Base-by-base conservation (phyloP, 257 asterid genomes). In the Lantana camara region DNA sequence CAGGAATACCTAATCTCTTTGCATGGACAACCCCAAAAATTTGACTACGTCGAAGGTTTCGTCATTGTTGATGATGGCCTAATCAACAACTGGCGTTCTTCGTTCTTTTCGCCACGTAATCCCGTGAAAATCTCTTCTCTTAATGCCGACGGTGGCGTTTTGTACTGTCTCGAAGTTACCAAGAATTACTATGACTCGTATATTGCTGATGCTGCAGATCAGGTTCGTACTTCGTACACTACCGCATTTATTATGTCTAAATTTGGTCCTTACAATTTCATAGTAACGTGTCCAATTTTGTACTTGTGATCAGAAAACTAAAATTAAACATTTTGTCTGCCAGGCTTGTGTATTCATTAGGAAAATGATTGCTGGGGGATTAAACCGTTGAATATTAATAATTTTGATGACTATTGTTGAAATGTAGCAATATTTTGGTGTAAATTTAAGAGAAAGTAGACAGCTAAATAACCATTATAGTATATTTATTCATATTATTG, bases 21-120 rank as follows among this genome's bases (percentile, higher is more conserved):
- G 63, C 85, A 83, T 22, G 83, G 73, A 38, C 68, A 83, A 21
- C 30, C 70, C 10, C 63, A 70, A 8, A 86, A 77, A 59, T 82
- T 84, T 56, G 91, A 89, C 75, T 89, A 89, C 51, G 89, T 89
- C 3, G 95, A 89, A 67, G 96, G 96, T 60, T 89, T 86, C 51
- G 95, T 86, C 0, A 89, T 82, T 14, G 92, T 84, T 15, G 91
- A 86, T 34, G 90, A 86, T 62, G 92, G 96, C 0, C 84, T 86
- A 1, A 76, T 84, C 52, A 89, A 89, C 71, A 89, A 89, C 41
- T 89, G 96, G 96, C 72, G 96, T 7, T 89, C 96, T 49, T 89
- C 96, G 0, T 86, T 86, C 20, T 89, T 86, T 47, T 89, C 94
- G 0, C 86, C 96, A 0, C 64, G 75, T 38, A 86, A 89, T 44